Evolutionary conservation across 2,329 filamentous ascomycete species (phyloP), one percentile per base, ranked within the genome.

Genomic region (Emergomyces orientalis): DNA sequence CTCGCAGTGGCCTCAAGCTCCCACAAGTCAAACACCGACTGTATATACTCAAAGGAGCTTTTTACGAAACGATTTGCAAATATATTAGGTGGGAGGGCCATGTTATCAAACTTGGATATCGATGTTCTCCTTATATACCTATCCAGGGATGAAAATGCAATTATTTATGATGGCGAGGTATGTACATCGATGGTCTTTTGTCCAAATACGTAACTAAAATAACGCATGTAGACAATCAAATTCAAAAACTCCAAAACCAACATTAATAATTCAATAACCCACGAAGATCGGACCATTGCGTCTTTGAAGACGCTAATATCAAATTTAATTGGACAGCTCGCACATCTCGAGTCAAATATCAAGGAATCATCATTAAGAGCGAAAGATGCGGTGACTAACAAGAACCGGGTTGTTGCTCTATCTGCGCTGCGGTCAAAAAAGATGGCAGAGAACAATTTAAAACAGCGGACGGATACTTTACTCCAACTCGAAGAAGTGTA

Each of bases 361-460:
- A 71, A 74, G 0, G 73, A 76, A 9, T 76, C 19, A 32, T 83
- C 1, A 80, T 82, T 59, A 65, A 69, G 14, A 78, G 83, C 5
- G 91, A 87, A 88, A 65, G 80, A 83, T 27, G 89, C 91, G 0
- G 85, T 96, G 0, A 77, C 79, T 4, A 82, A 82, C 55, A 90
- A 92, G 72, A 92, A 95, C 73, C 83, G 85, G 54, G 78, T 88
- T 30, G 82, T 87, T 0, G 94, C 93, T 11, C 82, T 93, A 39
- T 87, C 89, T 0, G 87, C 90, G 0, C 82, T 99, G 14, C 87
- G 88, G 60, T 89, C 86, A 5, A 96, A 91, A 78, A 97, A 94
- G 74, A 78, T 89, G 8, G 86, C 88, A 34, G 91, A 97, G 74
- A 79, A 83, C 2, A 88, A 86, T 13, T 81, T 97, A 0, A 79